These are phyloP conservation scores for Kodamaea leandrae DNA, from an alignment of 805 yeast genomes.

Conservation along the genomic window DNA sequence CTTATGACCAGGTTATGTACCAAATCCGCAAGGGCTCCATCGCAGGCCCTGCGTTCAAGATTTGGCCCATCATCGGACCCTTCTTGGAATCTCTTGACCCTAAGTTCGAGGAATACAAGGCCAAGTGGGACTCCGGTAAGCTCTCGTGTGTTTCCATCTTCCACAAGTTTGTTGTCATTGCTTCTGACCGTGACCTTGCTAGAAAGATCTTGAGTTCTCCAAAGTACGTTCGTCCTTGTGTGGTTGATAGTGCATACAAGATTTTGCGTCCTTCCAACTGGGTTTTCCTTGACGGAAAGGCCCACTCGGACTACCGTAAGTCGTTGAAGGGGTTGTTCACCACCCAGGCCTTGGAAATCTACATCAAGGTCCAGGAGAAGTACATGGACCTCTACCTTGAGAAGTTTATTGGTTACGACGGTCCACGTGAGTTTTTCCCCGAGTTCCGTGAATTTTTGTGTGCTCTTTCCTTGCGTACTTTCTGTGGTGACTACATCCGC, in stretches of 20 bases:
- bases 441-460: constrained; percentile 95
- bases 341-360: constrained; percentile 73
- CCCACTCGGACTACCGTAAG: constrained; percentile 88
- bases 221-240: constrained; percentile 91
- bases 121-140: constrained; percentile 94
- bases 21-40: constrained; percentile 79
- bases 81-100: constrained; percentile 93
- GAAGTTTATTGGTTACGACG: constrained; percentile 59
- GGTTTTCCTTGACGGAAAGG: constrained; percentile 97
- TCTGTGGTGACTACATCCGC: constrained; percentile 93
- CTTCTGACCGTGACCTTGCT: constrained; percentile 81
- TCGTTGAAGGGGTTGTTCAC: constrained; percentile 89
- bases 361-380: constrained; percentile 80
- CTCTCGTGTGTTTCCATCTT: constrained; percentile 95
- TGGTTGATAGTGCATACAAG: constrained; percentile 94
- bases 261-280: constrained; percentile 93
- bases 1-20: constrained; percentile 77
- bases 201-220: constrained; percentile 86
- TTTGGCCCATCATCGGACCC: constrained; percentile 97
- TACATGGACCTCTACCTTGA: constrained; percentile 82
- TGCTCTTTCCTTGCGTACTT: constrained; percentile 87
- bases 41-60: constrained; percentile 84
- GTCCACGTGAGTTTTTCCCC: constrained; percentile 78
- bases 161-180: constrained; percentile 96
- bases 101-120: constrained; percentile 86